A percentile compares a stretch with the other conserved stretches of the same genome.
These are phyloP conservation scores for Ophiostoma triangulosporum DNA, from an alignment of 2,329 filamentous ascomycete species.

Conservation along the genomic window DNA sequence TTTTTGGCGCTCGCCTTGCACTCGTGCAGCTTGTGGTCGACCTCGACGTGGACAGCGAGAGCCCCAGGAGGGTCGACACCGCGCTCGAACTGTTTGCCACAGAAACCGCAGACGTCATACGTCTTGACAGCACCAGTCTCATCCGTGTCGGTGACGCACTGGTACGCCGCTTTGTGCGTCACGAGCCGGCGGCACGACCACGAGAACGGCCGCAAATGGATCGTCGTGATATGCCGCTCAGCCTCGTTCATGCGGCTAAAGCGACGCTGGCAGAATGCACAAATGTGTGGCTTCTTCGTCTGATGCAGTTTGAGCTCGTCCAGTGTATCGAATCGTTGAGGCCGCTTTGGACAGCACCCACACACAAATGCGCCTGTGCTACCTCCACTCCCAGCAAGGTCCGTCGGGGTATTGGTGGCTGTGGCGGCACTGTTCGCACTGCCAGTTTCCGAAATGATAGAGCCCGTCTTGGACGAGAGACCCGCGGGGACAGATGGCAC, in stretches of 20 bases:
- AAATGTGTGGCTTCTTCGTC: slow-evolving; percentile 15
- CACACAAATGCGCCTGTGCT: slow-evolving; percentile 4
- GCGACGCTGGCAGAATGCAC: slow-evolving; percentile 13
- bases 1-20: slow-evolving; percentile 14
- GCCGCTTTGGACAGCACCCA: slow-evolving; percentile 14
- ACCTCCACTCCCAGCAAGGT: neutral
- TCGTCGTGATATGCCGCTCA: slow-evolving; percentile 15
- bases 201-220: slow-evolving; percentile 13
- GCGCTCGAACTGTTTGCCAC: slow-evolving; percentile 11
- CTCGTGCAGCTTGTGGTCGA: slow-evolving; percentile 13
- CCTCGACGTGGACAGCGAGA: slow-evolving; percentile 9
- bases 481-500: neutral
- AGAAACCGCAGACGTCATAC: slow-evolving; percentile 14
- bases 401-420: neutral
- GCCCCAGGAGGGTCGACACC: neutral
- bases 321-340: slow-evolving; percentile 11
- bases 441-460: neutral
- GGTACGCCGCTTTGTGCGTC: slow-evolving; percentile 10
- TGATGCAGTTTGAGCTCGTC: slow-evolving; percentile 13
- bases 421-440: slow-evolving; percentile 3
- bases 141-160: slow-evolving; percentile 9
- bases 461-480: neutral
- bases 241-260: slow-evolving; percentile 16
- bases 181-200: slow-evolving; percentile 14
- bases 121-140: neutral